phyloP scores from a whole-genome alignment of 164 flowering plant species.

The Saururus chinensis region DNA sequence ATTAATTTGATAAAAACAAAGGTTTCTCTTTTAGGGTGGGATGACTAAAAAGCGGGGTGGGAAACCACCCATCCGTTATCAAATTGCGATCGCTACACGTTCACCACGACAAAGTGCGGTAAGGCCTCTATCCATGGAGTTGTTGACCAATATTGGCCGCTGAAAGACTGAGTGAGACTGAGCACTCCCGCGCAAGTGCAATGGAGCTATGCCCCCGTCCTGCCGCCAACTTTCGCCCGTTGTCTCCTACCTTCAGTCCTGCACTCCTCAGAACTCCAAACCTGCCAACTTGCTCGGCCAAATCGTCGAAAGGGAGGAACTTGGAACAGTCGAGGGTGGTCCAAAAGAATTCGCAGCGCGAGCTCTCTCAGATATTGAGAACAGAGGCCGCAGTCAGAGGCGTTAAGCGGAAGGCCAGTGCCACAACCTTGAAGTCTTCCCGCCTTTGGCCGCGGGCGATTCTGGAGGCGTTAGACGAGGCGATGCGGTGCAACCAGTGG shows the following conservation, averaged over 20 bases:
- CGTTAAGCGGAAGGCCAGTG: slow-evolving; percentile 54
- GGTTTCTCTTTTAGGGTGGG: too few species aligned
- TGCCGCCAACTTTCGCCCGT: not conserved
- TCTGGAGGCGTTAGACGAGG: slow-evolving; percentile 69
- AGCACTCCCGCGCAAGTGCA: too few species aligned
- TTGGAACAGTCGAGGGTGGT: slow-evolving; percentile 20
- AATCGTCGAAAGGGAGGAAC: slow-evolving; percentile 22
- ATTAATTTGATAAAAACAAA: too few species aligned
- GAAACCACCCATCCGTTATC: too few species aligned
- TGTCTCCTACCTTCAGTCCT: not conserved
- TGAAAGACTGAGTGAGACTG: too few species aligned
- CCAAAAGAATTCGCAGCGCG: slow-evolving; percentile 39
- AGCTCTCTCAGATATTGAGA: slow-evolving; percentile 58
- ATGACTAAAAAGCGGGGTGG: too few species aligned
- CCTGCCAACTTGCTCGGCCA: slow-evolving; percentile 5
- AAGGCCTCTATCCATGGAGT: too few species aligned
- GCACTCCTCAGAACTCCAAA: not conserved
- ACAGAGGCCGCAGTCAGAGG: slow-evolving; percentile 60
- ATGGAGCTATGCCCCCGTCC: not conserved
- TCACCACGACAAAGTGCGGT: too few species aligned
- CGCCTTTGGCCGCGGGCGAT: slow-evolving; percentile 71
- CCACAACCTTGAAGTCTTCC: slow-evolving; percentile 25
- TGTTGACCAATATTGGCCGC: too few species aligned
- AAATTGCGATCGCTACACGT: too few species aligned
- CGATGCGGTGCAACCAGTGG: slow-evolving; percentile 45